Evolutionary conservation across 139 green algal species (phyloP).

Genomic region (Micractinium conductrix): DNA sequence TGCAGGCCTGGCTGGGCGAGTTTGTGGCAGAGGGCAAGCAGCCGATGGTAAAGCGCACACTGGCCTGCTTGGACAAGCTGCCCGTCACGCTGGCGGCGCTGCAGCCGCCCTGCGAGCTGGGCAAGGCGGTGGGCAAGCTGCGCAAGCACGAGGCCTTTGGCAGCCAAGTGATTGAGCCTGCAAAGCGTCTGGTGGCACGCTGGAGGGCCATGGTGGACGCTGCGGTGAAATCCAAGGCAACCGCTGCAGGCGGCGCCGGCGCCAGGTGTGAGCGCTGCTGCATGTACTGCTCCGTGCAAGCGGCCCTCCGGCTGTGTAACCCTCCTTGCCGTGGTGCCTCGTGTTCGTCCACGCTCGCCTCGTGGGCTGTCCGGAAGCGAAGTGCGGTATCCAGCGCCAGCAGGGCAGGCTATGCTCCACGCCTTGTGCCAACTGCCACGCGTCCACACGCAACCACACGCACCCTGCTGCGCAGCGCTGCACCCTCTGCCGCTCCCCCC

Average conservation of each 20-base stretch:
- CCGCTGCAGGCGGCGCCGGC: not conserved
- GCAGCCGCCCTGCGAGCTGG: constrained; percentile 40
- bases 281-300: not conserved
- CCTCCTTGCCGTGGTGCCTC: no score
- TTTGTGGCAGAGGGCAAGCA: constrained; percentile 19
- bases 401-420: no score
- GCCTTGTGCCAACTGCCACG: no score
- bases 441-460: no score
- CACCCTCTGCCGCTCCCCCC: not conserved
- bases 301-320: no score
- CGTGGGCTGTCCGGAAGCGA: no score
- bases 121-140: constrained; percentile 41
- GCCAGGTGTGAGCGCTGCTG: not conserved
- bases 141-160: constrained; percentile 32
- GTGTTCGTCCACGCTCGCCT: no score
- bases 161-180: not conserved
- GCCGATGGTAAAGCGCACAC: constrained; percentile 1
- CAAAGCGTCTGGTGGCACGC: constrained; percentile 38
- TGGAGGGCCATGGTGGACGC: constrained; percentile 44
- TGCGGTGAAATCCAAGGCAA: not conserved
- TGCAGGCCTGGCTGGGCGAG: constrained; percentile 44
- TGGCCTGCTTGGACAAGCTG: constrained; percentile 38
- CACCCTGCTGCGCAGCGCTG: not conserved
- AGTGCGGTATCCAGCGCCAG: no score
- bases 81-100: constrained; percentile 42